Base-by-base conservation (phyloP, 2,329 filamentous ascomycete species). In the Trichoderma citrinoviride region DNA sequence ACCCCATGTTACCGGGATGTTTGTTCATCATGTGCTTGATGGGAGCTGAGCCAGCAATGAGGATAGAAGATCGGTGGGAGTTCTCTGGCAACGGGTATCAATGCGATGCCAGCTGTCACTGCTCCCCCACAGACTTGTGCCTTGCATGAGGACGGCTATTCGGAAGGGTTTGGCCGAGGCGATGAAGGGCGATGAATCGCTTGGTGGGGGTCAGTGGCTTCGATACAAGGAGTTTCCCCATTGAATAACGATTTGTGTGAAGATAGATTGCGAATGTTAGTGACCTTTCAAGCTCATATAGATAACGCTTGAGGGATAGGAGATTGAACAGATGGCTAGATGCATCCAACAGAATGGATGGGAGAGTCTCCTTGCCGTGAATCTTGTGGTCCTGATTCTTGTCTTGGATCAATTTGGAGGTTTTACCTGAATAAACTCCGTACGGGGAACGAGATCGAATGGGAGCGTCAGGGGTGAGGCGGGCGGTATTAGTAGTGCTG, bases 191-290 rank as follows among this genome's bases (percentile, higher is more conserved):
- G 40, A 46, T 46, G 19, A 52, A 50, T 50, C 4, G 40, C 2
- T 62, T 46, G 33, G 54, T 65, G 62, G 62, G 62, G 62, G 62
- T 65, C 62, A 60, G 44, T 43, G 50, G 62, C 33, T 5, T 14
- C 4, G 60, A 60, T 37, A 41, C 47, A 52, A 33, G 40, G 54
- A 25, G 3, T 62, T 25, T 54, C 40, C 33, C 46, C 19, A n/a
- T 15, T 25, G 47, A n/a, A 12, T 3, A 1, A 12, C 14, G 27
- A 23, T 23, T 23, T 61, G 46, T 19, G 12, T 25, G 3, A 5
- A 5, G 15, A 7, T 0, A 17, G 15, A n/a, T 37, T 37, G 3
- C 12, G 12, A 10, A 37, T 37, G 12, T 4, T 14, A 14, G 33
- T 37, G 12, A 37, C 12, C 33, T 14, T 37, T 5, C 33, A 14